Base-by-base conservation (phyloP, 495 filamentous ascomycete genomes). In the Oleoguttula mirabilis region DNA sequence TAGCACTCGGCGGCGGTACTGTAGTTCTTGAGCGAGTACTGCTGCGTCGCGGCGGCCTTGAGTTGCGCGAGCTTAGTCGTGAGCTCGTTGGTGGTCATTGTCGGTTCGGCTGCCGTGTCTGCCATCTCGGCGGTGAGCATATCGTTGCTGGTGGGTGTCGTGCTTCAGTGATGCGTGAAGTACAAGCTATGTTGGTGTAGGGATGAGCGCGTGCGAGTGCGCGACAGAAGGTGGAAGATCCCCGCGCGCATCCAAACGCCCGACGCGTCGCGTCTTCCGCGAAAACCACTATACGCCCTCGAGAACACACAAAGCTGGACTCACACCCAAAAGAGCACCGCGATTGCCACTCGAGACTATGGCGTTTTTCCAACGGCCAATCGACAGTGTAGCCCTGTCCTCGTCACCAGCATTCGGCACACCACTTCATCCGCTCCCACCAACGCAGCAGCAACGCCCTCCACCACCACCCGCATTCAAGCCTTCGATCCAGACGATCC, bases 321-420 rank as follows among this genome's bases (percentile, higher is more conserved):
- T n/a, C n/a, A n/a, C n/a, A n/a, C n/a, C n/a, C n/a, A n/a, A n/a
- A n/a, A n/a, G n/a, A n/a, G n/a, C n/a, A n/a, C n/a, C n/a, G n/a
- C n/a, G n/a, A n/a, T n/a, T n/a, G n/a, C n/a, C n/a, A n/a, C n/a
- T n/a, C n/a, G 42, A 23, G 48, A 54, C 10, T 21, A 59, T 48
- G 48, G 51, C 24, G 39, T 38, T 25, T 17, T 45, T 34, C 50
- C 52, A 8, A 51, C 49, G 17, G 54, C 58, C 14, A 47, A 59
- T 45, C 8, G 28, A 48, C 25, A 73, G 81, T 52, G 68, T 67
- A 21, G 79, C 90, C 32, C 82, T 82, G 7, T 94, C 87, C 2
- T 94, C 87, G 0, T 93, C 87, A 10, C 85, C 86, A 35, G 87
- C 76, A 23, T 94, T 94, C 61, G 83, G 72, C 21, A 93, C 85